These are phyloP conservation scores for Babesia caballi DNA, from an alignment of 169 alveolate species.

Conservation along the genomic window DNA sequence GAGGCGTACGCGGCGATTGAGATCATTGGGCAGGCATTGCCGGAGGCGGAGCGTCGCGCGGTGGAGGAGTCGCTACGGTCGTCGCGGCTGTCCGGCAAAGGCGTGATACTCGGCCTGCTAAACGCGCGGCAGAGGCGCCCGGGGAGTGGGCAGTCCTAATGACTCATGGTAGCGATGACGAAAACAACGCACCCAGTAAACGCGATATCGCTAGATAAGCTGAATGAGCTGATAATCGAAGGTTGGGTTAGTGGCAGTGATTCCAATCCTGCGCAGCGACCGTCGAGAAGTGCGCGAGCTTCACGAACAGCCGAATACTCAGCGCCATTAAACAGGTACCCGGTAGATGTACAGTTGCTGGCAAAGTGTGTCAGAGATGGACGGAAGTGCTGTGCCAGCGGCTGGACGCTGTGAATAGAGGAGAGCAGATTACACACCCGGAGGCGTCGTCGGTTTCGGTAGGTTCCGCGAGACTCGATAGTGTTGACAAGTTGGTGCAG, in stretches of 20 bases:
- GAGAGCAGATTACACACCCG: conserved; percentile 15
- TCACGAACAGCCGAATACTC: conserved; percentile 36
- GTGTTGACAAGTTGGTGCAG: neutral
- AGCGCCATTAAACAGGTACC: conserved; percentile 54
- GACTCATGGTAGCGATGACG: neutral
- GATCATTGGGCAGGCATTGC: neutral
- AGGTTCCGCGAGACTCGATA: neutral
- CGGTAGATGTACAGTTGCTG: neutral
- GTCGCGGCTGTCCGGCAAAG: neutral
- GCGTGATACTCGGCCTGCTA: conserved; percentile 1
- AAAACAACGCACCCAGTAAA: neutral
- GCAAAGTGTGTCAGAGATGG: conserved; percentile 4
- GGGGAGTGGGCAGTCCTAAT: neutral
- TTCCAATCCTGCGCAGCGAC: conserved; percentile 32
- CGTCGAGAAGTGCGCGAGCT: conserved; percentile 46
- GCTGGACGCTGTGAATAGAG: conserved; percentile 21
- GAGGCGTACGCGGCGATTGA: neutral
- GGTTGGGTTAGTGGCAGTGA: neutral
- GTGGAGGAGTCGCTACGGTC: neutral
- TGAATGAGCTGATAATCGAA: conserved; percentile 46
- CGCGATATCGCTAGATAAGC: conserved; percentile 33
- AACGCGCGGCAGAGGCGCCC: neutral
- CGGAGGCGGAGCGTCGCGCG: neutral
- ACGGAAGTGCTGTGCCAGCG: conserved; percentile 26
- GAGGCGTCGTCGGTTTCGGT: neutral